These are phyloP conservation scores for Bolboschoenus planiculmis DNA, from an alignment of 176 grass and related monocot species.

Conservation along the genomic window DNA sequence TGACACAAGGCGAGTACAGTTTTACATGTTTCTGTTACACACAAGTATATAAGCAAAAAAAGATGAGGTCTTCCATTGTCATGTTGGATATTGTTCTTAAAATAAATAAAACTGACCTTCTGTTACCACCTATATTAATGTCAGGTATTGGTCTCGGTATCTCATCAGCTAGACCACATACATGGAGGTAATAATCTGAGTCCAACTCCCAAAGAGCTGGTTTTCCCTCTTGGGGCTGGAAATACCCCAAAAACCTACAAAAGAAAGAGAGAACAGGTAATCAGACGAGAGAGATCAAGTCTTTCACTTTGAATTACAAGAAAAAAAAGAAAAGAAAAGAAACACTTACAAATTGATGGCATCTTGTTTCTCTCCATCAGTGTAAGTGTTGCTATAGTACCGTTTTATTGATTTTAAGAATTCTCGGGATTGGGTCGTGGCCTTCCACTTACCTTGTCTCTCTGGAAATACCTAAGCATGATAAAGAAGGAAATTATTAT, in stretches of 20 bases:
- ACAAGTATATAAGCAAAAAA: slow-evolving; percentile 2
- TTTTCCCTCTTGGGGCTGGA: slow-evolving; percentile 91
- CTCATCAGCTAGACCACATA: slow-evolving; percentile 55
- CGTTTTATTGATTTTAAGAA: slow-evolving; percentile 92
- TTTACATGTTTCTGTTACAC: background rate
- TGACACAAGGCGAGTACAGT: background rate
- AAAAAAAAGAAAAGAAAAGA: slow-evolving; percentile 10
- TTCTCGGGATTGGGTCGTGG: slow-evolving; percentile 93
- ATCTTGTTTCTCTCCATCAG: slow-evolving; percentile 98
- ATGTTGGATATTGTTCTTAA: background rate
- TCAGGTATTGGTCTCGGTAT: slow-evolving; percentile 12
- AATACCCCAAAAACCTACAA: slow-evolving; percentile 91
- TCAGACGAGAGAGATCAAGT: slow-evolving; percentile 5
- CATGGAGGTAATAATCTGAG: slow-evolving; percentile 98
- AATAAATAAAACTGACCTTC: slow-evolving; percentile 38
- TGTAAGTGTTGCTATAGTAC: slow-evolving; percentile 96
- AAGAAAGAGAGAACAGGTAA: slow-evolving; percentile 21
- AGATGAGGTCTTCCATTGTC: background rate
- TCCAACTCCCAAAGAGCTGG: slow-evolving; percentile 97
- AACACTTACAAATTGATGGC: slow-evolving; percentile 90
- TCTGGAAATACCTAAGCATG: slow-evolving; percentile 78
- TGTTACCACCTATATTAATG: slow-evolving; percentile 40
- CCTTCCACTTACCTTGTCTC: slow-evolving; percentile 98
- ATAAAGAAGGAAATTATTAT: slow-evolving; percentile 17
- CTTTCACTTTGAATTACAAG: slow-evolving; percentile 2